These are phyloP conservation scores for Juglanconis oblonga DNA, from an alignment of 2,329 filamentous ascomycete species.

Conservation along the genomic window DNA sequence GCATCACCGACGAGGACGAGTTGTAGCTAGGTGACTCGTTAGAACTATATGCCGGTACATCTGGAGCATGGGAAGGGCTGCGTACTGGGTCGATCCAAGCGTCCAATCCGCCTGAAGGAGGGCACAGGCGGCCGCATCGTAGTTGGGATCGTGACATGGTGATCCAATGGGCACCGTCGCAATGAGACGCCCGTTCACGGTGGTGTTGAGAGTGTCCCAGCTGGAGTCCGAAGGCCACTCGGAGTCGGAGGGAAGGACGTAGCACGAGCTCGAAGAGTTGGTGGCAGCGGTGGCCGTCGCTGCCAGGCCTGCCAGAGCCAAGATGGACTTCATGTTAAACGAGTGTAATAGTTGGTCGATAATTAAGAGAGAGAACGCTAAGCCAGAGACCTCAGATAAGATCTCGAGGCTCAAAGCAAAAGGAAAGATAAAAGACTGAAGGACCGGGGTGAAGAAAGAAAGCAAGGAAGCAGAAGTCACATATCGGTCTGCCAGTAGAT, in stretches of 20 bases:
- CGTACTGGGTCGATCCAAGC: conserved; percentile 34
- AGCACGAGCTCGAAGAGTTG: not conserved
- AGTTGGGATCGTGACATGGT: conserved; percentile 40
- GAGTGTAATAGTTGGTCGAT: not conserved
- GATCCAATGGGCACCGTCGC: conserved; percentile 45
- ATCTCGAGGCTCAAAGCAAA: not conserved
- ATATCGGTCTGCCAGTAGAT: not conserved
- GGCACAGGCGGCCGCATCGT: conserved; percentile 35
- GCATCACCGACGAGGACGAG: conserved; percentile 26
- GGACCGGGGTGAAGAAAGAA: not conserved
- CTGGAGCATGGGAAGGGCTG: not conserved
- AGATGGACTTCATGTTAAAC: not conserved
- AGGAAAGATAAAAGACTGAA: not conserved
- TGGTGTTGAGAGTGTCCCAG: conserved; percentile 46
- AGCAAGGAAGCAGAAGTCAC: not conserved
- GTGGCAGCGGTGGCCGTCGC: not conserved
- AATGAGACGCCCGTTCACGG: conserved; percentile 46
- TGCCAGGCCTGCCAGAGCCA: not conserved
- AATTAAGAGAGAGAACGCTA: not conserved
- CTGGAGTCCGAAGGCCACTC: conserved; percentile 40
- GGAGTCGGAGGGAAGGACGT: not conserved
- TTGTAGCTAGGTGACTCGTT: conserved; percentile 19
- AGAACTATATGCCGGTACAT: not conserved
- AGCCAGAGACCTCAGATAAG: not conserved
- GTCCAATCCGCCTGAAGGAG: conserved; percentile 35